Evolutionary conservation across 2,329 filamentous ascomycete genomes (phyloP).

Genomic region (Fusarium metavorans): DNA sequence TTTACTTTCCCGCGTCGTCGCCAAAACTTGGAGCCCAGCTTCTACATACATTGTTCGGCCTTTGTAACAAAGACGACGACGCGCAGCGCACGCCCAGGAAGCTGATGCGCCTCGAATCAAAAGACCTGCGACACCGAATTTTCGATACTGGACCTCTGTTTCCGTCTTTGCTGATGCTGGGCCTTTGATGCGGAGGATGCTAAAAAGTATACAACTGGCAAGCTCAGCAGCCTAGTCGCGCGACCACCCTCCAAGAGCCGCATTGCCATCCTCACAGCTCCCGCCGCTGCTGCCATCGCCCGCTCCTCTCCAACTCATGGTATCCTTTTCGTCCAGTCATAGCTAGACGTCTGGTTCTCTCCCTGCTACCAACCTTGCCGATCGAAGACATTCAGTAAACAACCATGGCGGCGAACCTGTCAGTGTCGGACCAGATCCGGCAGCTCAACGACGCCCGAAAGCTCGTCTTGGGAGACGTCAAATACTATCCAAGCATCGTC

Average conservation of each 20-base stretch:
- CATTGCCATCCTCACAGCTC: slow-evolving; percentile 34
- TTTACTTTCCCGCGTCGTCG: slow-evolving; percentile 44
- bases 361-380: background rate
- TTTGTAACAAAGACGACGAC: slow-evolving; percentile 22
- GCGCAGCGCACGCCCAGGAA: slow-evolving; percentile 4
- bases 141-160: background rate
- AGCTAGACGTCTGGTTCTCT: slow-evolving; percentile 6
- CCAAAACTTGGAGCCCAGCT: slow-evolving; percentile 39
- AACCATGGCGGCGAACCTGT: slow-evolving; percentile 66
- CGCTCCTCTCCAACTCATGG: slow-evolving; percentile 22
- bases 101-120: slow-evolving; percentile 2
- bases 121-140: slow-evolving; percentile 12
- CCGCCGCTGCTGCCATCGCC: slow-evolving; percentile 20
- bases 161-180: slow-evolving; percentile 16
- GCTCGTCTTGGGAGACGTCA: slow-evolving; percentile 86
- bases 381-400: slow-evolving; percentile 15
- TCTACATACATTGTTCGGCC: slow-evolving; percentile 13
- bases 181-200: slow-evolving; percentile 46
- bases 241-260: slow-evolving; percentile 41
- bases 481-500: slow-evolving; percentile 92
- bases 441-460: slow-evolving; percentile 93
- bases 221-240: slow-evolving; percentile 49
- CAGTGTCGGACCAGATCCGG: slow-evolving; percentile 80
- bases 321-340: background rate
- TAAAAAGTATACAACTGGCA: slow-evolving; percentile 39